Conservation (phyloP, 2,329 filamentous ascomycete species). For the Ceratocystis diversiconidia region DNA sequence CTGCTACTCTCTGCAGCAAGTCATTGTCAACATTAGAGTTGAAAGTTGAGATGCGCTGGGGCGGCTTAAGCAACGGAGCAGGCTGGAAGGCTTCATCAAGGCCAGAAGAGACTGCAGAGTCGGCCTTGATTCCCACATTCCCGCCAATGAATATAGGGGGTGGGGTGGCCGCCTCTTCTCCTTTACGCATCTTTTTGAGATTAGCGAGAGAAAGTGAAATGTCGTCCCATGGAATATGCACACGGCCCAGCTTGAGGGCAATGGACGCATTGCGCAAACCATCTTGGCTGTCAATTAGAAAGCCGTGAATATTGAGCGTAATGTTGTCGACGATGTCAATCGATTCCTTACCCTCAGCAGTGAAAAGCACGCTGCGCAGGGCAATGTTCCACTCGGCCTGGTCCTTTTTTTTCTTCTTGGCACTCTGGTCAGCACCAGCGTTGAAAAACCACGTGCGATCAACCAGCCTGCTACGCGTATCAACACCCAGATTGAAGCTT, state of each 20-base stretch:
- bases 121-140: not conserved
- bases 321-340: conserved; percentile 80
- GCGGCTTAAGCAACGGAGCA: conserved; percentile 13
- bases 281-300: conserved; percentile 71
- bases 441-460: conserved; percentile 78
- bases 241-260: conserved; percentile 74
- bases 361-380: conserved; percentile 75
- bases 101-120: not conserved
- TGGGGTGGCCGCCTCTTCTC: not conserved
- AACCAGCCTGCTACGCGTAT: conserved; percentile 82
- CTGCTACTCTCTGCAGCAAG: conserved; percentile 70
- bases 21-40: conserved; percentile 24
- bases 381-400: conserved; percentile 93
- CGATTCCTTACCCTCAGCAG: conserved; percentile 67
- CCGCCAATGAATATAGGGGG: not conserved
- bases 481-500: conserved; percentile 70
- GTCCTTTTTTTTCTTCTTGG: conserved; percentile 32
- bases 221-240: conserved; percentile 86
- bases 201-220: conserved; percentile 58
- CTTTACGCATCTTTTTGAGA: conserved; percentile 42
- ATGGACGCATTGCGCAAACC: conserved; percentile 83
- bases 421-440: conserved; percentile 38
- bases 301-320: conserved; percentile 79
- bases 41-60: conserved; percentile 11
- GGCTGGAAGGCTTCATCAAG: conserved; percentile 27